Evolutionary conservation across 179 eudicot species (phyloP).

Genomic region (Beta macrorhiza): DNA sequence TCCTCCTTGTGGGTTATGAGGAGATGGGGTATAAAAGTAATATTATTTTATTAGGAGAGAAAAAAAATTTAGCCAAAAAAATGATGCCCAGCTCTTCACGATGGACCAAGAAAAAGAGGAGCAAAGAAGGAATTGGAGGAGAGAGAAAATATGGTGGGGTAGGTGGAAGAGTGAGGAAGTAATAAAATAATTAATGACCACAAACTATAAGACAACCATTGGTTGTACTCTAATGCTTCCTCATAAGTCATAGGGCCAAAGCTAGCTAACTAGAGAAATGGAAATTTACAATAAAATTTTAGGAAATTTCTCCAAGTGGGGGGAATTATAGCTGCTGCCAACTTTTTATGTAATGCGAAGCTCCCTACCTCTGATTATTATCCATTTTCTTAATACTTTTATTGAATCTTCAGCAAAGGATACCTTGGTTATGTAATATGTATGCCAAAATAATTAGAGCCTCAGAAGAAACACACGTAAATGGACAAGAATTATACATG

Average conservation of each 20-base stretch:
- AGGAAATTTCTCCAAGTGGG: not conserved
- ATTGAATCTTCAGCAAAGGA: not conserved
- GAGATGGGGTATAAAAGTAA: too few relatives aligned
- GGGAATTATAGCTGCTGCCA: not conserved
- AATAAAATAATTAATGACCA: too few relatives aligned
- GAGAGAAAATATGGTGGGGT: too few relatives aligned
- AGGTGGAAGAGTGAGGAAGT: too few relatives aligned
- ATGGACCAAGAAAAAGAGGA: too few relatives aligned
- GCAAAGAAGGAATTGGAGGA: too few relatives aligned
- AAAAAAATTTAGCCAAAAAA: too few relatives aligned
- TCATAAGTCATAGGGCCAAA: not conserved
- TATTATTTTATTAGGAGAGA: too few relatives aligned
- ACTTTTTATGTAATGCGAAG: not conserved
- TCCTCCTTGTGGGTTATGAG: too few relatives aligned
- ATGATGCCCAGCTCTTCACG: too few relatives aligned
- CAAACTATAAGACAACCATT: too few relatives aligned
- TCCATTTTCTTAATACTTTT: not conserved
- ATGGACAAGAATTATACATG: slow-evolving; percentile 7
- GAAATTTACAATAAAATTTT: not conserved
- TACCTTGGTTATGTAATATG: not conserved
- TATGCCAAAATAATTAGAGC: slow-evolving; percentile 5
- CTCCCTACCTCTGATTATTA: not conserved
- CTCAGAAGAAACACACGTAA: not conserved
- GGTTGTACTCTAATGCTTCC: too few relatives aligned
- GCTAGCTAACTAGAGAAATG: not conserved